phyloP scores from a whole-genome alignment of 768 basidiomycete genomes.

The Leccinum fibrillosum region DNA sequence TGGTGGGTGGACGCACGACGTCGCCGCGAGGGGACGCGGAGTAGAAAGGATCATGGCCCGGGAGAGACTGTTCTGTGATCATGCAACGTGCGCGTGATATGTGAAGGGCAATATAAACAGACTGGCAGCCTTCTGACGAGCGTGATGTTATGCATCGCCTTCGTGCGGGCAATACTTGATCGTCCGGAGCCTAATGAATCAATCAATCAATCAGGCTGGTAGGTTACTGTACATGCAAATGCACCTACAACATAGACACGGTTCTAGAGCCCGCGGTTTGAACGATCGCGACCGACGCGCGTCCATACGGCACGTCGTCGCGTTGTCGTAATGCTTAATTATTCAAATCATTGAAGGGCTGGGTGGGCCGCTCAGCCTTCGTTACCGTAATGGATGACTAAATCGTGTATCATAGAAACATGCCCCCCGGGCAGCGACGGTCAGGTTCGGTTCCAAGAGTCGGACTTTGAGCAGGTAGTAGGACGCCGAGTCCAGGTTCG shows the following conservation, averaged over 20 bases:
- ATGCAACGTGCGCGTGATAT: background rate
- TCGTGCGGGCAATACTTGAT: background rate
- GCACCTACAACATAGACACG: background rate
- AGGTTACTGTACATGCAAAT: background rate
- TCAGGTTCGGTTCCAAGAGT: conserved; percentile 14
- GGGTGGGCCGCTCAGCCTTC: background rate
- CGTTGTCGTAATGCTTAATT: background rate
- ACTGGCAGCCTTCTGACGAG: background rate
- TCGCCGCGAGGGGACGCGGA: conserved; percentile 2
- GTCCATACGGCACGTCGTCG: background rate
- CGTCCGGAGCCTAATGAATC: background rate
- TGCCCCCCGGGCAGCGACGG: conserved; percentile 1
- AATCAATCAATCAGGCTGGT: background rate
- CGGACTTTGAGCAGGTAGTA: conserved; percentile 3
- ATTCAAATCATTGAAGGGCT: background rate
- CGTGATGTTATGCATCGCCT: background rate
- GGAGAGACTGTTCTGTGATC: background rate
- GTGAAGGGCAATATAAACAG: background rate
- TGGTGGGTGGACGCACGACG: background rate
- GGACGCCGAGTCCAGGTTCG: background rate
- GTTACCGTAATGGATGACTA: background rate
- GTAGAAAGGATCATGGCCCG: background rate
- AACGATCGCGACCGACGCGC: background rate
- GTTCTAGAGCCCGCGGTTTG: background rate
- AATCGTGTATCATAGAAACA: background rate